These are phyloP conservation scores for Lactarius tabidus DNA, from an alignment of 768 basidiomycete genomes.

Conservation along the genomic window DNA sequence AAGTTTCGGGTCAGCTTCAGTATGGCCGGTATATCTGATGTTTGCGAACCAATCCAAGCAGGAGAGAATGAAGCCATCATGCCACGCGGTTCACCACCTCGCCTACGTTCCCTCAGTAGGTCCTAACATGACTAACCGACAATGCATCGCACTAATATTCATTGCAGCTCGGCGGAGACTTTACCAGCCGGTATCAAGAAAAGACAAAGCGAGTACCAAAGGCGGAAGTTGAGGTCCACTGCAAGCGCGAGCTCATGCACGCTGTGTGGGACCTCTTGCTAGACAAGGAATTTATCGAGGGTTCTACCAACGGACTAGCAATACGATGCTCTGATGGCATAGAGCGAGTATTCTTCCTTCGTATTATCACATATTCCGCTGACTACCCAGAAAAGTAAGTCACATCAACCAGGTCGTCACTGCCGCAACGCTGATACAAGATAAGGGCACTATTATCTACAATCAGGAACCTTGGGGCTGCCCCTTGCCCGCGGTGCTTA, in stretches of 20 bases:
- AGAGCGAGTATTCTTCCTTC: slow-evolving; percentile 26
- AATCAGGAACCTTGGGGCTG: slow-evolving; percentile 16
- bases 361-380: slow-evolving; percentile 28
- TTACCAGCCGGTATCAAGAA: neutral
- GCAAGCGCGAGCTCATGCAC: slow-evolving; percentile 30
- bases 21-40: neutral
- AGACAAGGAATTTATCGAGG: slow-evolving; percentile 26
- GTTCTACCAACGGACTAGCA: slow-evolving; percentile 7
- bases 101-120: neutral
- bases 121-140: neutral
- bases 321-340: slow-evolving; percentile 27
- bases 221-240: slow-evolving; percentile 13
- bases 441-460: slow-evolving; percentile 8
- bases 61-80: neutral
- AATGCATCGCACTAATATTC: neutral
- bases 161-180: neutral
- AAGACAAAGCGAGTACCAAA: neutral
- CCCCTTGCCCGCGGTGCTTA: no score
- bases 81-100: neutral
- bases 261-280: slow-evolving; percentile 24
- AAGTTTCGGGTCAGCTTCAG: neutral
- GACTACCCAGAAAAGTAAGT: slow-evolving; percentile 32
- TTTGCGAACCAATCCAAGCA: neutral
- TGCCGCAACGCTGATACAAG: no score
- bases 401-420: no score